Percentiles rank a stretch among this genome's conserved stretches.
Evolutionary conservation across 73 alveolate species (phyloP).

Genomic region (Durusdinium trenchii): DNA sequence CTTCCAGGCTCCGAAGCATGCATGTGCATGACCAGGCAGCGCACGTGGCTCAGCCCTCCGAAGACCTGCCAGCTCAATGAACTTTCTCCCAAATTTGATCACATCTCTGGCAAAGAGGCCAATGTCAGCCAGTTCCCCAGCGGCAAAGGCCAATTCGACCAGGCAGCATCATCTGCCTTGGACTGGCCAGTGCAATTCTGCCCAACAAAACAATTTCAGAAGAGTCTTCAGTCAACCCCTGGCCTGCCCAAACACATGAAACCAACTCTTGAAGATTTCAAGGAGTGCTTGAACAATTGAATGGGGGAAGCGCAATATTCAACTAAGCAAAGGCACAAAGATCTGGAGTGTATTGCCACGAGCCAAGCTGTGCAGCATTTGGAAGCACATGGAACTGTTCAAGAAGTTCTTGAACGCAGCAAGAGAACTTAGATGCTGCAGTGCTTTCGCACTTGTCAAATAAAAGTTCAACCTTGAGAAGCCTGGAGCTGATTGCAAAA

Average conservation of each 20-base stretch:
- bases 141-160: slow-evolving; percentile 14
- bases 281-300: not conserved
- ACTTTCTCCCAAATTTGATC: not conserved
- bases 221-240: no score
- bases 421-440: slow-evolving; percentile 8
- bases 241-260: no score
- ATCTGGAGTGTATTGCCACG: not conserved
- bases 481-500: not conserved
- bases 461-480: not conserved
- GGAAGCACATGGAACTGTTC: not conserved
- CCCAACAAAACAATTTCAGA: no score
- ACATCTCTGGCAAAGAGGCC: not conserved
- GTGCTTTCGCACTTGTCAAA: not conserved
- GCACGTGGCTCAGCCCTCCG: slow-evolving; percentile 7
- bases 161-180: not conserved
- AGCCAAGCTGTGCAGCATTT: not conserved
- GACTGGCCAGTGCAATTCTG: no score
- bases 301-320: not conserved
- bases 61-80: not conserved
- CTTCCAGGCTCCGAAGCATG: not conserved
- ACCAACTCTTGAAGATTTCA: not conserved
- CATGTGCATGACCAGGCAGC: slow-evolving; percentile 33
- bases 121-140: not conserved
- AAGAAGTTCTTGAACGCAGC: slow-evolving; percentile 40
- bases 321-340: not conserved